phyloP scores from a whole-genome alignment of 2,329 filamentous ascomycete species.

The Lasiodiplodia sp. region DNA sequence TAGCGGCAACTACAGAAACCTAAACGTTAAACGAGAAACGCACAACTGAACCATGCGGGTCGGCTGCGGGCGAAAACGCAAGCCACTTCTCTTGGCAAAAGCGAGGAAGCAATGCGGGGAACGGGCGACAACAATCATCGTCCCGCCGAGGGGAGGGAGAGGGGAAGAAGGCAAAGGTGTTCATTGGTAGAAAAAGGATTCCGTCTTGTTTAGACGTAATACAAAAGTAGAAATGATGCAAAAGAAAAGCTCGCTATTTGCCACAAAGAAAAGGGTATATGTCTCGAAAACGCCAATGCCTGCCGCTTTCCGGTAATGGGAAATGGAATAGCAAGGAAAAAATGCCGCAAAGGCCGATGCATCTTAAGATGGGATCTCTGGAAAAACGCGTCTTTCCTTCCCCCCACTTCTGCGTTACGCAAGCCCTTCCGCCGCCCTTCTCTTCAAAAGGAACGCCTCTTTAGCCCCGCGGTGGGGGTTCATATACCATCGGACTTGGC shows the following conservation, averaged over 20 bases:
- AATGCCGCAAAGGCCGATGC: slow-evolving; percentile 19
- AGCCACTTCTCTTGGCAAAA: not conserved
- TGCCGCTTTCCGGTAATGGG: slow-evolving; percentile 1
- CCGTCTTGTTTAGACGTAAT: not conserved
- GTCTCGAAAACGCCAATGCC: slow-evolving; percentile 17
- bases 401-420: slow-evolving; percentile 4
- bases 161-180: not conserved
- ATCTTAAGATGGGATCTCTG: not conserved
- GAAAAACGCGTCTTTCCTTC: not conserved
- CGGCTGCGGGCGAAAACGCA: not conserved
- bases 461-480: not conserved
- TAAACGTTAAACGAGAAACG: not conserved
- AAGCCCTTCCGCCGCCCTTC: not conserved
- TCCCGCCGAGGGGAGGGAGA: not conserved
- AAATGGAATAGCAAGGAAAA: not conserved
- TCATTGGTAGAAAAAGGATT: not conserved
- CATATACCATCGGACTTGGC: slow-evolving; percentile 44
- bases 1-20: not conserved
- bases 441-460: not conserved
- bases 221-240: not conserved
- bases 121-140: not conserved
- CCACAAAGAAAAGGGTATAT: slow-evolving; percentile 21
- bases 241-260: not conserved
- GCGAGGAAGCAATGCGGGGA: not conserved
- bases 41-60: not conserved